Evolutionary conservation across 2,329 filamentous ascomycete genomes (phyloP).

Genomic region (Whalleya microplaca): DNA sequence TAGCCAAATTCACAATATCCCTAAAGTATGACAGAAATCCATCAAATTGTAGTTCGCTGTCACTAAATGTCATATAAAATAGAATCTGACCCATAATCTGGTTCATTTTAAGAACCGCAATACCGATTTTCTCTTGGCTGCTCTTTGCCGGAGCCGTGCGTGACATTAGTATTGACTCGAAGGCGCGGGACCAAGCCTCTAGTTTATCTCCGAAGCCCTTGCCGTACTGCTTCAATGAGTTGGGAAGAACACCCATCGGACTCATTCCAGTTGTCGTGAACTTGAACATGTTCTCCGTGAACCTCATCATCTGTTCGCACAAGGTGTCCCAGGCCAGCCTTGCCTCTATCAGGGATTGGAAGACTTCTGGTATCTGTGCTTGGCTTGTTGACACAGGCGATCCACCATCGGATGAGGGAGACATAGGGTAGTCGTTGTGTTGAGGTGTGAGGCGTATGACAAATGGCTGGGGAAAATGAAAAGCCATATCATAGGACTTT

Average conservation of each 20-base stretch:
- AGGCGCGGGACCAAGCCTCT: conserved; percentile 59
- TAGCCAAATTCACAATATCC: conserved; percentile 59
- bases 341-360: conserved; percentile 57
- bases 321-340: conserved; percentile 60
- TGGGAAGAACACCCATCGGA: conserved; percentile 57
- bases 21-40: conserved; percentile 55
- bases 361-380: conserved; percentile 48
- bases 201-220: conserved; percentile 53
- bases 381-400: conserved; percentile 46
- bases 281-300: conserved; percentile 58
- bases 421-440: conserved; percentile 39
- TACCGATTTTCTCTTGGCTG: conserved; percentile 61
- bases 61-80: conserved; percentile 63
- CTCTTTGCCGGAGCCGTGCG: conserved; percentile 53
- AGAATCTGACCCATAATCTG: conserved; percentile 62
- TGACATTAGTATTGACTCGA: conserved; percentile 56
- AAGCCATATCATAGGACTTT: conserved; percentile 71
- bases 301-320: conserved; percentile 60
- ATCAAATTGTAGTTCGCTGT: conserved; percentile 63
- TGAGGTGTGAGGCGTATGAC: conserved; percentile 57
- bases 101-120: conserved; percentile 65
- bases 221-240: conserved; percentile 52
- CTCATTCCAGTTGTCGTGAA: conserved; percentile 50
- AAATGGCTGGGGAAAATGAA: conserved; percentile 66
- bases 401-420: conserved; percentile 48